Base-by-base conservation (phyloP, 768 basidiomycete genomes). In the Lactifluus piperatus region DNA sequence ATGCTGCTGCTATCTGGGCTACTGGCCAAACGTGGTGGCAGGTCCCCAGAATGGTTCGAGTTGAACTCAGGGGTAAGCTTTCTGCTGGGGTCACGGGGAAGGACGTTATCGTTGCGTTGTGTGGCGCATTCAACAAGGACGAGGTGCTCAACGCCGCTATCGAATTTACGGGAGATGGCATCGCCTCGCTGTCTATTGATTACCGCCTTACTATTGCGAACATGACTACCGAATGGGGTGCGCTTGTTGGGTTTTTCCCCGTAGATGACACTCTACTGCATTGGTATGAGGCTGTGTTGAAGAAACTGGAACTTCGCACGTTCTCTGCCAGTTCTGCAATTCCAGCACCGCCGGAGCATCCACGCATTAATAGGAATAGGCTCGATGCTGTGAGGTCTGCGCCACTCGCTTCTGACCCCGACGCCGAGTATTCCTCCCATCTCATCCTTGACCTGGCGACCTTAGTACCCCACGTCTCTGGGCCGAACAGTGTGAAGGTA, bases 191-290 rank as follows among this genome's bases (percentile, higher is more conserved):
- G 50, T 73, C 82, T 4, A 81, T 99, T 55, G 95, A 99, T 68
- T 94, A 98, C 66, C 83, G 97, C 43, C 78, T 99, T 47, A 94
- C 95, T 0, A 98, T 98, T 64, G 78, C 94, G n/a, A 98, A 99
- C 72, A 99, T 98, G 97, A 98, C 97, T 5, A 98, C 97, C 30
- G 97, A 99, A 72, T 99, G 97, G 97, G 97, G 97, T 45, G 97
- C 97, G 2, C 81, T 99, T 2, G 94, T 83, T 8, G 97, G 97
- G 32, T 84, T 97, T 7, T 98, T 99, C 76, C 94, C 95, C 0
- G 85, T 91, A 5, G 97, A 99, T 68, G 77, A 83, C 20, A 84
- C 81, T 9, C 79, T 94, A 20, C 68, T 94, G 36, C 71, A 81
- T 27, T 99, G 94, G 94, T 99, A 98, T 70, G 87, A 91, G 45